Evolutionary conservation across 2,329 filamentous ascomycete genomes (phyloP), one percentile per base, ranked within the genome.

Genomic region (Leptographium procerum): DNA sequence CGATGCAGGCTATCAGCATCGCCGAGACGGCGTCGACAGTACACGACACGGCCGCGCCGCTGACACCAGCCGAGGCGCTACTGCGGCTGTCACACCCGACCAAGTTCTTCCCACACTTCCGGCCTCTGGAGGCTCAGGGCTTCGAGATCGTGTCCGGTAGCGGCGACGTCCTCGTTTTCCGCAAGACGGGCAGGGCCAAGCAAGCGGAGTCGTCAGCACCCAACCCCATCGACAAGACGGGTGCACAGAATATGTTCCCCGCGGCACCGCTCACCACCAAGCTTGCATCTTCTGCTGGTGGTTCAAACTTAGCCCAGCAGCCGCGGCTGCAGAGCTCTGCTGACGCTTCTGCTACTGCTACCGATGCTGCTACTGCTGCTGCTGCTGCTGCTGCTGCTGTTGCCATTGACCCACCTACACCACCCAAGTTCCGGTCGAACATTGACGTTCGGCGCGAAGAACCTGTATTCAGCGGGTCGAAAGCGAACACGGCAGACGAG

Each of bases 71-170:
- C 10, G 80, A 86, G 53, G 81, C 81, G 1, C 71, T 89, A 2
- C 73, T 81, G 2, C 77, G 77, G 9, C 73, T 89, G 22, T 79
- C 81, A 0, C 79, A 85, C 61, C 84, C 85, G 0, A 75, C 79
- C 55, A 82, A 82, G 62, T 89, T 88, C 69, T 75, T 88, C 14
- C 77, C 84, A 4, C 77, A 87, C 63, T 83, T 89, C 59, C 72
- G 74, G 4, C 69, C 75, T 1, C 74, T 88, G 1, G 77, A 84
- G 60, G 72, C 74, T 0, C 75, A 85, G 58, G 86, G 85, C 0
- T 89, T 83, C 61, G 84, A 87, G 64, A 83, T 88, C 45, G 77
- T 85, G 1, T 82, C 84, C 2, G 85, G 84, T 1, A 75, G 75
- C 53, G 79, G 78, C 7, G 78, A 88, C 62, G 74, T 87, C 5